phyloP scores from a whole-genome alignment of 1,284 basidiomycete genomes.

The Amylostereum chailletii region DNA sequence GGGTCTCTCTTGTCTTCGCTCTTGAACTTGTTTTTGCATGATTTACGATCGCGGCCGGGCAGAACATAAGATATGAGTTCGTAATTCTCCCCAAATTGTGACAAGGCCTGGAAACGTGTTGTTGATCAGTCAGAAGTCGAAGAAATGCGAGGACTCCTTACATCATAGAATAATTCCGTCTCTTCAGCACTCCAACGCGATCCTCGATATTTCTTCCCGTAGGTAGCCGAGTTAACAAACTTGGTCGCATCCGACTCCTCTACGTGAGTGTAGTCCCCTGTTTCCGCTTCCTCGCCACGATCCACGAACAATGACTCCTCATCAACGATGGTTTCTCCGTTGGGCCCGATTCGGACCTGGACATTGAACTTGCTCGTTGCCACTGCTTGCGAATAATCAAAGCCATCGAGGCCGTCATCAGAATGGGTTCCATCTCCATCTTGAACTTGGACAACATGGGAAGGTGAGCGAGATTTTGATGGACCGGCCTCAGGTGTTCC shows the following conservation, averaged over 20 bases:
- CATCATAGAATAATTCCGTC: slow-evolving; percentile 80
- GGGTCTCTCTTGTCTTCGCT: slow-evolving; percentile 77
- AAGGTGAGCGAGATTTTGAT: slow-evolving; percentile 1
- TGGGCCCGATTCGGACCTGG: slow-evolving; percentile 73
- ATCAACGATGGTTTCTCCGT: slow-evolving; percentile 75
- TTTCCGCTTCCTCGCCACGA: slow-evolving; percentile 52
- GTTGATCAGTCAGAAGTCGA: slow-evolving; percentile 3
- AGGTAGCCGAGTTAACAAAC: slow-evolving; percentile 80
- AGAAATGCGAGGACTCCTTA: slow-evolving; percentile 27
- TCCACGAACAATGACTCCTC: slow-evolving; percentile 75
- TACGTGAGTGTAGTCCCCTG: slow-evolving; percentile 66
- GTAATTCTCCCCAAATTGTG: slow-evolving; percentile 88
- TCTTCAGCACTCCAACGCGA: slow-evolving; percentile 81
- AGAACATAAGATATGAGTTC: slow-evolving; percentile 83
- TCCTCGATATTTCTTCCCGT: slow-evolving; percentile 67
- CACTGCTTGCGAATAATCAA: slow-evolving; percentile 59
- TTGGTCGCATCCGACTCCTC: slow-evolving; percentile 78
- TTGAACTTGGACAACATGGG: too few species aligned
- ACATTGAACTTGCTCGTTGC: slow-evolving; percentile 67
- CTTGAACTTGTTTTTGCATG: slow-evolving; percentile 89
- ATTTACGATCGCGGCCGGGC: slow-evolving; percentile 78
- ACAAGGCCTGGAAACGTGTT: slow-evolving; percentile 50
- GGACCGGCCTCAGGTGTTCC: neutral
- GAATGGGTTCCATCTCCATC: slow-evolving; percentile 9
- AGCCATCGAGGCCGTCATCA: slow-evolving; percentile 38